Percentiles rank a stretch among this genome's conserved stretches.
phyloP scores from a whole-genome alignment of 2,329 filamentous ascomycete genomes.

The Fusarium miscanthi region DNA sequence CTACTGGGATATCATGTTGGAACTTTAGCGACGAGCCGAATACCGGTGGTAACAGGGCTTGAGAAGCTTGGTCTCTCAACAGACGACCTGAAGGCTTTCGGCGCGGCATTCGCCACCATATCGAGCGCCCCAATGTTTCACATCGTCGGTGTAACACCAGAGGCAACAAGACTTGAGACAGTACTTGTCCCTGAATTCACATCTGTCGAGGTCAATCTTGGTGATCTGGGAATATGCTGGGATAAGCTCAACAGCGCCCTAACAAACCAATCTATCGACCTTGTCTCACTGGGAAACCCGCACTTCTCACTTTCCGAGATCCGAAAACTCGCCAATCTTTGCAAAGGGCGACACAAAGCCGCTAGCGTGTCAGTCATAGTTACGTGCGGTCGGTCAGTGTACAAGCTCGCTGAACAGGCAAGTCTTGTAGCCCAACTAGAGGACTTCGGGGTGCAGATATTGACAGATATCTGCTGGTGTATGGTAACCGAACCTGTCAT shows the following conservation, averaged over 20 bases:
- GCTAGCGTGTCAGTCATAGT: neutral
- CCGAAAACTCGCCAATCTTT: neutral
- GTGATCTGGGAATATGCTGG: slow-evolving; percentile 13
- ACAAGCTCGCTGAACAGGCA: slow-evolving; percentile 32
- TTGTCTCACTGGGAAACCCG: slow-evolving; percentile 34
- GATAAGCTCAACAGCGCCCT: slow-evolving; percentile 20
- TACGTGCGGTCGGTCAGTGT: slow-evolving; percentile 15
- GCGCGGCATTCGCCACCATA: slow-evolving; percentile 34
- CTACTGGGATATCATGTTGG: slow-evolving; percentile 35
- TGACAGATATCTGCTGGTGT: slow-evolving; percentile 35
- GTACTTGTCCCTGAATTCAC: neutral
- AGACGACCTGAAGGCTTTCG: slow-evolving; percentile 38
- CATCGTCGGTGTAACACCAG: slow-evolving; percentile 32
- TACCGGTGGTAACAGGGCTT: slow-evolving; percentile 29
- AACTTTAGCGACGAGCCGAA: slow-evolving; percentile 16
- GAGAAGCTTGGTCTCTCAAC: slow-evolving; percentile 8
- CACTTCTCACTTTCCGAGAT: slow-evolving; percentile 34
- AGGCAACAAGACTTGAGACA: slow-evolving; percentile 14
- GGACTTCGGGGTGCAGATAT: slow-evolving; percentile 19
- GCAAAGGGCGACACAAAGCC: neutral
- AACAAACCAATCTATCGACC: neutral
- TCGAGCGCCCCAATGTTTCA: slow-evolving; percentile 41
- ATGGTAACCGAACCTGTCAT: slow-evolving; percentile 29
- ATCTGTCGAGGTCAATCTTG: neutral
- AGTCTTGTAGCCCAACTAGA: slow-evolving; percentile 8